Conservation (phyloP, 441 rosid species). For the Gossypium gossypioides region DNA sequence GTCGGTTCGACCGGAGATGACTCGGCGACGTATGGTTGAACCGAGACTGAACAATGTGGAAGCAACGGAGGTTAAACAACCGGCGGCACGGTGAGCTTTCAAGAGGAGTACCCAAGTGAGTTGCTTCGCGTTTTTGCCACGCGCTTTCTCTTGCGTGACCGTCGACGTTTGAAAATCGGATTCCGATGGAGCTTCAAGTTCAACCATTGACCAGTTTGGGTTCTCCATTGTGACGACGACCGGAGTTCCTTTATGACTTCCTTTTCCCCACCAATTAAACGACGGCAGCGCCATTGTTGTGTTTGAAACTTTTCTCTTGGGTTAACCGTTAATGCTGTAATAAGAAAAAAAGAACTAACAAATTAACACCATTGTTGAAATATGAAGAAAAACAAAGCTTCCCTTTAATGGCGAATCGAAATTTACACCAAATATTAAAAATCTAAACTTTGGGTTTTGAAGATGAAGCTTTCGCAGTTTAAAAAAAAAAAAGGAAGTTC, state of each 20-base stretch:
- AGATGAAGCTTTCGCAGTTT: slow-evolving; percentile 1
- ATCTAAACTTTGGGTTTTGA: neutral
- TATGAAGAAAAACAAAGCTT: neutral
- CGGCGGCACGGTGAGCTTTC: slow-evolving; percentile 89
- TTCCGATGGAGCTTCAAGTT: slow-evolving; percentile 62
- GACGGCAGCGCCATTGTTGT: slow-evolving; percentile 56
- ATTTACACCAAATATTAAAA: neutral
- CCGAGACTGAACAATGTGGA: slow-evolving; percentile 57
- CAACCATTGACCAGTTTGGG: slow-evolving; percentile 96
- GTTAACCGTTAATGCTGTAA: neutral
- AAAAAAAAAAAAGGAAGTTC: neutral
- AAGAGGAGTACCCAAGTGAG: slow-evolving; percentile 92
- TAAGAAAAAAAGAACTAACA: slow-evolving; percentile 17
- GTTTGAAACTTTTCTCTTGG: neutral
- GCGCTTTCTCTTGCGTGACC: slow-evolving; percentile 33
- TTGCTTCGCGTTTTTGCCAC: slow-evolving; percentile 81
- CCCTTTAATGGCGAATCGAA: slow-evolving; percentile 16
- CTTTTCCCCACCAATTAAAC: slow-evolving; percentile 74
- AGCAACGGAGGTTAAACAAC: slow-evolving; percentile 73
- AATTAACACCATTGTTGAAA: slow-evolving; percentile 29
- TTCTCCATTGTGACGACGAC: slow-evolving; percentile 91
- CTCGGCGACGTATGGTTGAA: slow-evolving; percentile 52
- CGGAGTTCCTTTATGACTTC: slow-evolving; percentile 68
- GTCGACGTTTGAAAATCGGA: slow-evolving; percentile 42
- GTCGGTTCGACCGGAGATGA: slow-evolving; percentile 65